Evolutionary conservation across 345 rosid genomes (phyloP), one percentile per base, ranked within the genome.

Genomic region (Euphorbia lathyris): DNA sequence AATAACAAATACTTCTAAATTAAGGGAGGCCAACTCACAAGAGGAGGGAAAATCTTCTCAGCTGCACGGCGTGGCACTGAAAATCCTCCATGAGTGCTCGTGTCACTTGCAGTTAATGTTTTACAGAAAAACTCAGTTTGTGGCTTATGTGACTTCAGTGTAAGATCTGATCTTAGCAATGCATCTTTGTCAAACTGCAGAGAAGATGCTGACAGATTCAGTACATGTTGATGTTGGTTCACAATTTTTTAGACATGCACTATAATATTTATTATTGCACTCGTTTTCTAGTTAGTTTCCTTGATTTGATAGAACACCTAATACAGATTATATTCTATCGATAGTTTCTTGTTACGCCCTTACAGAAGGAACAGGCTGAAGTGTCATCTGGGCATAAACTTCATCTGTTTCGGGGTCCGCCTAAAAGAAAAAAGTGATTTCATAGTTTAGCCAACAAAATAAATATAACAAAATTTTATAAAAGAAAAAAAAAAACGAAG

Each of bases 41-140:
- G 90, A 77, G 90, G 71, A 53, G 99, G 99, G 76, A 95, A 95
- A 55, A 88, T 90, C 74, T 92, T 92, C 77, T 95, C 99, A 42
- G 98, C 99, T 22, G 99, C 97, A 62, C 96, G 88, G 2, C 97
- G 94, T 11, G 98, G 99, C 60, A 95, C 99, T 68, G 97, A 88
- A 78, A 95, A 95, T 68, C 98, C 98, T 74, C 99, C 99, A 76
- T 95, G 98, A 69, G 99, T 92, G 82, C 98, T 95, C 1, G 98
- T 95, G 72, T 95, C 99, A 79, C 99, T 95, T 29, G 98, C 97
- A 26, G 99, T 95, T 76, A 95, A 76, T 30, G 94, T 92, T 85
- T 95, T 95, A 71, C 97, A 95, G 84, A 95, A 95, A 70, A 92
- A 92, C 22, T 95, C 99, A 7, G 91, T 80, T 74, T 82, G 97